phyloP scores from a whole-genome alignment of 2,329 filamentous ascomycete species.

The Myriosclerotinia duriaeana region DNA sequence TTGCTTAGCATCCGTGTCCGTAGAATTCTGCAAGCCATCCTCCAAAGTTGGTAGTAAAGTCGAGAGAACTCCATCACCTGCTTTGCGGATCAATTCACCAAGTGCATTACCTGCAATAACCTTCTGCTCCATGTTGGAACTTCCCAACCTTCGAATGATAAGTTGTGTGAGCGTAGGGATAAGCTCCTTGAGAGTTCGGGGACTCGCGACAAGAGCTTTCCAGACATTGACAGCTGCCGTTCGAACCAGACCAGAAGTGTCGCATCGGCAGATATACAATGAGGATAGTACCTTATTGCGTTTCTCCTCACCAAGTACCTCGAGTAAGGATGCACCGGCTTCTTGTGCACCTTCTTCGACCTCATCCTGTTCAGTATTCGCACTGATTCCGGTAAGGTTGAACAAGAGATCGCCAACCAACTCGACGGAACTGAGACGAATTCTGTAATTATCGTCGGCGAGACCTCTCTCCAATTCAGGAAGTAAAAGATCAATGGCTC shows the following conservation, averaged over 20 bases:
- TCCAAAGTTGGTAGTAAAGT: conserved; percentile 88
- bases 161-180: conserved; percentile 93
- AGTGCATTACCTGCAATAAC: conserved; percentile 96
- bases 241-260: conserved; percentile 89
- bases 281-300: conserved; percentile 97
- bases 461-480: conserved; percentile 94
- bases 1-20: conserved; percentile 89
- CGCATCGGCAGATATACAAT: conserved; percentile 94
- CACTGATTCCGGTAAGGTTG: conserved; percentile 93
- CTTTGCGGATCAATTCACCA: conserved; percentile 94
- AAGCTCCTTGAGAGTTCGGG: conserved; percentile 89
- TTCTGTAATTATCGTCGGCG: conserved; percentile 96
- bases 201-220: conserved; percentile 94
- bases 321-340: conserved; percentile 87
- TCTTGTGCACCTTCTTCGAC: conserved; percentile 79
- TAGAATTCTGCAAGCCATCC: conserved; percentile 83
- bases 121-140: conserved; percentile 97
- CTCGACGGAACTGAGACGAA: conserved; percentile 96
- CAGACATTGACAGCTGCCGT: conserved; percentile 88
- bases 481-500: conserved; percentile 88
- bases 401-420: conserved; percentile 95
- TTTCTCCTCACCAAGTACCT: conserved; percentile 92
- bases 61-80: conserved; percentile 87
- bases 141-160: conserved; percentile 89
- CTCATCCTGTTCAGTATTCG: conserved; percentile 74